Evolutionary conservation across 257 asterid species (phyloP).

Genomic region (Lithospermum erythrorhizon): DNA sequence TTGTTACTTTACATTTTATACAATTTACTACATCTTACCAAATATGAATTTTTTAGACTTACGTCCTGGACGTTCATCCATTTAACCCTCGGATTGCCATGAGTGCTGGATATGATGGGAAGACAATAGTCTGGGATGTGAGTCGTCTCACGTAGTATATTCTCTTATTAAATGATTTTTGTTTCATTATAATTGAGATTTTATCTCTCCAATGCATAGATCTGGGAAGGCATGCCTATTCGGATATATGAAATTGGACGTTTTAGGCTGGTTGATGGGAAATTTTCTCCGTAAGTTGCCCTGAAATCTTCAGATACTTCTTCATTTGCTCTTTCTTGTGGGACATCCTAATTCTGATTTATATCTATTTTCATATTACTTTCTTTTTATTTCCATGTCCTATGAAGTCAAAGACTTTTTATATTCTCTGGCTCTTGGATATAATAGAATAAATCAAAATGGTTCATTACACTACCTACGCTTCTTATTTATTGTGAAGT

Average conservation of each 20-base stretch:
- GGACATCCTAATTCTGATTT: background rate
- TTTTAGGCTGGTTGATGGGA: constrained; percentile 88
- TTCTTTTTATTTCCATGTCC: background rate
- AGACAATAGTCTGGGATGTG: constrained; percentile 96
- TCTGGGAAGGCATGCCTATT: constrained; percentile 93
- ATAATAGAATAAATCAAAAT: too few species aligned
- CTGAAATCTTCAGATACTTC: constrained; percentile 2
- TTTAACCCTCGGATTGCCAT: constrained; percentile 94
- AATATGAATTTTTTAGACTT: constrained; percentile 40
- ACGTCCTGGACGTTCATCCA: constrained; percentile 94
- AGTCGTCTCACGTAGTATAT: constrained; percentile 20
- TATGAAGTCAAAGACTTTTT: too few species aligned
- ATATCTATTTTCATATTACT: too few species aligned
- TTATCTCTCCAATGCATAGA: constrained; percentile 30
- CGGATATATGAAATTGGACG: constrained; percentile 75
- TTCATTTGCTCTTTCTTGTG: constrained; percentile 4
- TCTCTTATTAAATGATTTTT: too few species aligned
- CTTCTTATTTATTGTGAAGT: too few species aligned
- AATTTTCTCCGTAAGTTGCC: constrained; percentile 91
- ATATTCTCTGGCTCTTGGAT: too few species aligned
- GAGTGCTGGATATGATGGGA: constrained; percentile 99
- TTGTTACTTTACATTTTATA: too few species aligned
- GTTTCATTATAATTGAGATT: constrained; percentile 8
- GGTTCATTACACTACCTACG: too few species aligned
- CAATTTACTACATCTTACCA: too few species aligned